Percentiles rank a stretch among this genome's conserved stretches.
phyloP scores from a whole-genome alignment of 306 rosid species.

The Castanopsis chinensis region DNA sequence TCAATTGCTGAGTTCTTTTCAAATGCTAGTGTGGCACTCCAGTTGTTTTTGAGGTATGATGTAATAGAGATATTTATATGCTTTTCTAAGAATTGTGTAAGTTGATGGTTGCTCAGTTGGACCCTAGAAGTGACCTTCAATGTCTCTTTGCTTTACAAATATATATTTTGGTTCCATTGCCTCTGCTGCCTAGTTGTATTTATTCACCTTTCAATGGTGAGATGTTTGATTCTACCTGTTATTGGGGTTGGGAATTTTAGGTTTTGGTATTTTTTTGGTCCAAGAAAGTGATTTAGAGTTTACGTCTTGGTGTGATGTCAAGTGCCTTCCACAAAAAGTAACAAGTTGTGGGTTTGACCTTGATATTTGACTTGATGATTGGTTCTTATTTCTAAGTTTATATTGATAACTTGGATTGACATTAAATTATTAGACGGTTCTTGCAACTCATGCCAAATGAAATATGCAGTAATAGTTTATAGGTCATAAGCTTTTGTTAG shows the following conservation, averaged over 20 bases:
- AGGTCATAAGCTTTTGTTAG: no score
- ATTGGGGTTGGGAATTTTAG: background rate
- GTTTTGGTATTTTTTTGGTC: background rate
- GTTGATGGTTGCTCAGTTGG: background rate
- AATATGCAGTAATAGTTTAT: no score
- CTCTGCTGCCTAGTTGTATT: background rate
- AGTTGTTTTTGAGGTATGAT: constrained; percentile 41
- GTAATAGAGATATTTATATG: background rate
- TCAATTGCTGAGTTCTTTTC: constrained; percentile 37
- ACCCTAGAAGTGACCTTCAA: background rate
- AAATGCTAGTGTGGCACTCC: constrained; percentile 36
- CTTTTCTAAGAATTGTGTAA: background rate
- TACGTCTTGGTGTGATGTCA: no score
- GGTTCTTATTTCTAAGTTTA: no score
- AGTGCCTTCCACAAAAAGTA: no score
- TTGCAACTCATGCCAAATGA: no score
- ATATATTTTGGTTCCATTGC: background rate
- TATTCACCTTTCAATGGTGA: background rate
- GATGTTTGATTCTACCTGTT: background rate
- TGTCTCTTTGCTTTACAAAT: background rate
- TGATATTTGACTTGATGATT: no score
- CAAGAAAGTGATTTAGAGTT: no score
- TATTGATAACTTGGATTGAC: no score
- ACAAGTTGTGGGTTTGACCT: no score
- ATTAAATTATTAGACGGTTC: no score